Percentiles rank a stretch among this genome's conserved stretches.
These are phyloP conservation scores for Pseudonitzschia multiseries DNA, from an alignment of 108 stramenopile species.

Conservation along the genomic window DNA sequence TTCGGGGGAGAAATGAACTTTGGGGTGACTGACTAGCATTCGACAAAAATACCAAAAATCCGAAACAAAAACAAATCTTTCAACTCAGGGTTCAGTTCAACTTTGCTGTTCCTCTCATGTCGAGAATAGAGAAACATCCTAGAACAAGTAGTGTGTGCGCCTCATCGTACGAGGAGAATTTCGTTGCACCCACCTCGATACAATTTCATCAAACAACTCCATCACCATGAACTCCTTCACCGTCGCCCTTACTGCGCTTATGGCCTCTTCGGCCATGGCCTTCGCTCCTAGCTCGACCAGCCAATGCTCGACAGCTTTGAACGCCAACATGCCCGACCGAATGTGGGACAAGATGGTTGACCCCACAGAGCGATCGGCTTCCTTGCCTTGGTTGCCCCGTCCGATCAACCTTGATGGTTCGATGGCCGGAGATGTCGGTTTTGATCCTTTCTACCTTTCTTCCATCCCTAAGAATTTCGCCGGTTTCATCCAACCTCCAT, in stretches of 20 bases:
- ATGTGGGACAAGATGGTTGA: constrained; percentile 90
- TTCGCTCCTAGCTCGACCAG: constrained; percentile 63
- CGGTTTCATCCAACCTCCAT: constrained; percentile 90
- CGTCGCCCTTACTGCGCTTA: constrained; percentile 58
- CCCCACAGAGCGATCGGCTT: constrained; percentile 69
- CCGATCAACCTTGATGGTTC: constrained; percentile 87
- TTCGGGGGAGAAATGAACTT: not conserved
- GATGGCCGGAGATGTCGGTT: constrained; percentile 88
- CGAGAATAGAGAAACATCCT: not conserved
- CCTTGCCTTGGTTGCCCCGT: constrained; percentile 85
- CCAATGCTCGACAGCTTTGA: constrained; percentile 44
- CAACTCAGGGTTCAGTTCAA: not conserved
- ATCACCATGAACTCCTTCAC: constrained; percentile 73
- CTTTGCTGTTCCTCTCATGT: not conserved
- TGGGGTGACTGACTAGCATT: not conserved
- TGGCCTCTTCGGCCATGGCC: constrained; percentile 79
- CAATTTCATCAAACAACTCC: not conserved
- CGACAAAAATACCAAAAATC: not conserved
- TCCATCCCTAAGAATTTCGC: constrained; percentile 90
- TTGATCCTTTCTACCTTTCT: constrained; percentile 92
- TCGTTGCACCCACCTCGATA: not conserved
- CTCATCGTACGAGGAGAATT: not conserved
- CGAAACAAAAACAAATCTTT: not conserved
- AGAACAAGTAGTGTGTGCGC: not conserved
- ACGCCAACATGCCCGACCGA: constrained; percentile 77